Evolutionary conservation across 495 filamentous ascomycete genomes (phyloP), one percentile per base, ranked within the genome.

Genomic region (Trichoderma asperelloides): DNA sequence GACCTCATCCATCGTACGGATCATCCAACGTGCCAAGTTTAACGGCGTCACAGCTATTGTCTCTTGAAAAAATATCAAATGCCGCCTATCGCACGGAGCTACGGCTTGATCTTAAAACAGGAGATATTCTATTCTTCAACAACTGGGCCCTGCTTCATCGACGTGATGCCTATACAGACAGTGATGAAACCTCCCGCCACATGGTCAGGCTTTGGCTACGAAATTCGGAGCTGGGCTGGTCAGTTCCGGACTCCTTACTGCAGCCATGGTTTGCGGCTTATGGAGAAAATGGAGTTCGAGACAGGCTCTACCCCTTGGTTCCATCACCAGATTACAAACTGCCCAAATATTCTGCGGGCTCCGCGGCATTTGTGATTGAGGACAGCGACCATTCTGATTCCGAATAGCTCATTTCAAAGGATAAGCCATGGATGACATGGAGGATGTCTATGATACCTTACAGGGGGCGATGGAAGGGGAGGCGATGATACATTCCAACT

Each of bases 111-210:
- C 80, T 85, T 28, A 76, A 80, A 63, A 75, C 77, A 8, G 88
- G 87, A 0, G 87, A 91, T 72, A 77, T 90, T 18, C 74, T 86
- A 47, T 86, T 87, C 68, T 77, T 88, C 68, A 88, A 90, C 70
- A 90, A 91, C 66, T 76, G 87, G 30, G 77, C 77, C 6, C 71
- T 87, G 8, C 79, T 89, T 64, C 88, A 91, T 73, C 84, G 78
- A 21, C 78, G 85, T 2, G 79, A 82, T 41, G 69, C 76, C 2
- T 87, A 84, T 68, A 63, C 72, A 40, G 82, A 85, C 67, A 65
- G 70, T 2, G 62, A 64, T 16, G 64, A 65, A 18, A 72, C 63
- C 18, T 75, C 65, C 16, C 76, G 83, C 40, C 83, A 86, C 67
- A 69, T 86, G 12, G 78, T 85, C 8, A 75, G 83, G 12, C 72